These are phyloP conservation scores for Mucuna pruriens DNA, from an alignment of 306 rosid genomes.

Conservation along the genomic window DNA sequence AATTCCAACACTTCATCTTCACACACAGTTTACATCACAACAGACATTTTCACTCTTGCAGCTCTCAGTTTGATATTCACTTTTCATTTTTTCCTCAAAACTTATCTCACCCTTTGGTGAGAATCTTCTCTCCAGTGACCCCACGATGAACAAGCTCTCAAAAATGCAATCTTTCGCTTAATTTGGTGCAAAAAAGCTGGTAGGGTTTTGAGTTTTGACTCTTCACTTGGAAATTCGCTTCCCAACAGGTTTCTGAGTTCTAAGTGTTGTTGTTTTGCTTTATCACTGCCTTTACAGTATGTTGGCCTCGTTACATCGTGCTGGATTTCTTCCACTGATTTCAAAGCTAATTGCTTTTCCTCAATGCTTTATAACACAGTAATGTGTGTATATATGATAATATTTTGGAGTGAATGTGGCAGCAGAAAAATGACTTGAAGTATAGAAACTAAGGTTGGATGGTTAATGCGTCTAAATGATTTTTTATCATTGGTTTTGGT, in stretches of 20 bases:
- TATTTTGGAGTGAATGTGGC: background rate
- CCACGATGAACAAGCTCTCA: background rate
- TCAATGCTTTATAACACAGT: background rate
- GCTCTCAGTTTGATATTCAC: background rate
- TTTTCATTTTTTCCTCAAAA: background rate
- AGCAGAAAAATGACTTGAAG: background rate
- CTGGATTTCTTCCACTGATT: conserved; percentile 8
- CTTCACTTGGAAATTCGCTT: background rate
- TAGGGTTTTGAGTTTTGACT: background rate
- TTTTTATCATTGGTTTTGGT: background rate
- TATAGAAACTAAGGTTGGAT: background rate
- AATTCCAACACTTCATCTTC: background rate
- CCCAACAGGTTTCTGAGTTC: conserved; percentile 19
- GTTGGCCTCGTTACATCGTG: background rate
- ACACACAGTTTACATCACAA: background rate
- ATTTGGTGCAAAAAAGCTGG: background rate
- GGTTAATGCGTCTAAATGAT: background rate
- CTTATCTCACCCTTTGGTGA: background rate
- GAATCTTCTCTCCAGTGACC: background rate
- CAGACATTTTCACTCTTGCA: background rate
- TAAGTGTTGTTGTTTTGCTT: background rate
- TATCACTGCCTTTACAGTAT: background rate
- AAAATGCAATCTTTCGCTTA: conserved; percentile 15
- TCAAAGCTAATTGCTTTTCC: background rate
- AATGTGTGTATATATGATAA: background rate